Percentiles rank a stretch among this genome's conserved stretches.
phyloP scores from a whole-genome alignment of 768 basidiomycete species.

The Infundibulicybe gibba region DNA sequence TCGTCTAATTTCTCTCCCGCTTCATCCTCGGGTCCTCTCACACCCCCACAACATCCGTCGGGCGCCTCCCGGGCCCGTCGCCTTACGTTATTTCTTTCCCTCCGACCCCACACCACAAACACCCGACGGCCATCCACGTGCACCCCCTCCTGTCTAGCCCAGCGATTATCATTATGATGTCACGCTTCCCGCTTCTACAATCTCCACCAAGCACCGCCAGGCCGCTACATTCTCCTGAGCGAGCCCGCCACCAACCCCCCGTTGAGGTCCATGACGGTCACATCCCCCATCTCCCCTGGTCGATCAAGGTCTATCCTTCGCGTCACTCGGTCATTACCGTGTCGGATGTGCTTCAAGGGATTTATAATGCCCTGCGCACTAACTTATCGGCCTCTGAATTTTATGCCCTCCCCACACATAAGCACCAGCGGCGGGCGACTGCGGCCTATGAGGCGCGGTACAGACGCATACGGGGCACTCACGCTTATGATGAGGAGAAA shows the following conservation, averaged over 20 bases:
- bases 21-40: constrained; percentile 7
- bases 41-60: constrained; percentile 8
- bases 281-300: constrained; percentile 30
- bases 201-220: constrained; percentile 15
- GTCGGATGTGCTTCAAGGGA: constrained; percentile 29
- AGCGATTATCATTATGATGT: constrained; percentile 24
- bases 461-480: constrained; percentile 26
- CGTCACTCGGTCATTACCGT: constrained; percentile 25
- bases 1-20: constrained; percentile 9
- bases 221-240: constrained; percentile 21
- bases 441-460: constrained; percentile 47
- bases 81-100: not conserved
- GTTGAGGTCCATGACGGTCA: constrained; percentile 21
- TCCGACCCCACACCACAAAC: not conserved
- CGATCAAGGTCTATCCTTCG: constrained; percentile 25
- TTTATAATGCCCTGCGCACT: constrained; percentile 35
- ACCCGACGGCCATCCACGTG: constrained; percentile 15
- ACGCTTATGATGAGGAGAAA: constrained; percentile 41
- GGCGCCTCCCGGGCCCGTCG: constrained; percentile 1
- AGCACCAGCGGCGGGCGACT: constrained; percentile 33
- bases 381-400: constrained; percentile 42
- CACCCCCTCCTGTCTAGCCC: constrained; percentile 18
- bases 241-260: constrained; percentile 32
- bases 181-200: constrained; percentile 21
- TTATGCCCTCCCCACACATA: constrained; percentile 27